Evolutionary conservation across 2,329 filamentous ascomycete species (phyloP).

Genomic region (Celoporthe dispersa): DNA sequence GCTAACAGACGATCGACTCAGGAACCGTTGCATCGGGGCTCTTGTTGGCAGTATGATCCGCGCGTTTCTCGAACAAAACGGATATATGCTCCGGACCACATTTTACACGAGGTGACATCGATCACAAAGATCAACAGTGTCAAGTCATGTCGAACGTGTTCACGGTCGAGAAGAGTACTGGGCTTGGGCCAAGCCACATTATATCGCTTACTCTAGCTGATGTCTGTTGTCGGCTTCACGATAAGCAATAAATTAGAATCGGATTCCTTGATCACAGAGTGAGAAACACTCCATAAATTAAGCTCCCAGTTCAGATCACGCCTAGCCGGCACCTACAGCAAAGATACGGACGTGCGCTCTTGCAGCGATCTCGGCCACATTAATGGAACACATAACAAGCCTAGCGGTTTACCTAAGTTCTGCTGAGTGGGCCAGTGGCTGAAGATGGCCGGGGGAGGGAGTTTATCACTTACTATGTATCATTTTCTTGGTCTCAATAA

Average conservation of each 20-base stretch:
- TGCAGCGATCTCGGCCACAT: not conserved
- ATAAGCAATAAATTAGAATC: not conserved
- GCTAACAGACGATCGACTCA: not conserved
- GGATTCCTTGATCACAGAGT: not conserved
- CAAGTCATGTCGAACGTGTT: not conserved
- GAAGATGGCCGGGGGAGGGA: not conserved
- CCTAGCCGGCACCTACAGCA: not conserved
- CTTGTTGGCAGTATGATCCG: not conserved
- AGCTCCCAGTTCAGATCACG: not conserved
- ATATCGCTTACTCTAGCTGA: not conserved
- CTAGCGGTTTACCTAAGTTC: not conserved
- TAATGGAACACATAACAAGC: not conserved
- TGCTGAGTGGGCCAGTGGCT: not conserved
- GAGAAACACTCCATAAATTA: not conserved
- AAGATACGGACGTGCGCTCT: not conserved
- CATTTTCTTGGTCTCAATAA: not conserved
- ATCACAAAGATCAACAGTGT: not conserved
- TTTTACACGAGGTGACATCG: not conserved
- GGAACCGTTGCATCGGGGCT: not conserved
- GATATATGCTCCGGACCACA: not conserved
- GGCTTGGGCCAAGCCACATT: not conserved
- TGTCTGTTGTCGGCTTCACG: no score
- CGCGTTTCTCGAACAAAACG: slow-evolving; percentile 1
- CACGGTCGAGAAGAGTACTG: no score
- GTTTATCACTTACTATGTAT: not conserved